These are phyloP conservation scores for Capsicum rhomboideum DNA, from an alignment of 257 asterid species.

Conservation along the genomic window DNA sequence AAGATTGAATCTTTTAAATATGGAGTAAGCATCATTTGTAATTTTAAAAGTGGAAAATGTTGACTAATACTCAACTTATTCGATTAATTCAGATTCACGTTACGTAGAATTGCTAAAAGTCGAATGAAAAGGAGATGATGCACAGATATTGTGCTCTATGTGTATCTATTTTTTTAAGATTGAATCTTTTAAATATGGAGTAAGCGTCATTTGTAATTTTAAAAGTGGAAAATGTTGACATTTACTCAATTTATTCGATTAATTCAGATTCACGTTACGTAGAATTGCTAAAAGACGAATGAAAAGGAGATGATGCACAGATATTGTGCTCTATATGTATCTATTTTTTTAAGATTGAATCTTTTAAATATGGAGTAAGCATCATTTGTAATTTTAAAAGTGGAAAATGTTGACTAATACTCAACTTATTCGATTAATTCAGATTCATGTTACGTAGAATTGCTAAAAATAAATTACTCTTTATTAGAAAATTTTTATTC, in stretches of 20 bases:
- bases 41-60: neutral
- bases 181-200: neutral
- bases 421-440: neutral
- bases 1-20: too few species aligned
- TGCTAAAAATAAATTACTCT: neutral
- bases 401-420: neutral
- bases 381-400: neutral
- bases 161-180: neutral
- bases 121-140: too few species aligned
- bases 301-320: too few species aligned
- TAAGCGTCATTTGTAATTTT: neutral
- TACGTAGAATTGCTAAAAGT: fast-evolving
- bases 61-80: neutral
- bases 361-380: neutral
- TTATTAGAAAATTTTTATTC: too few species aligned
- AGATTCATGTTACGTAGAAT: fast-evolving
- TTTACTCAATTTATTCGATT: too few species aligned
- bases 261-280: too few species aligned
- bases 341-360: neutral
- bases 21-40: neutral
- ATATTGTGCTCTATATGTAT: neutral
- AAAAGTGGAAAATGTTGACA: too few species aligned
- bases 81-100: neutral
- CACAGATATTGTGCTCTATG: neutral
- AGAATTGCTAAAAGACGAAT: too few species aligned